Percentiles rank a stretch among this genome's conserved stretches.
phyloP scores from a whole-genome alignment of 2,329 filamentous ascomycete species.

The Pseudogymnoascus sp. region DNA sequence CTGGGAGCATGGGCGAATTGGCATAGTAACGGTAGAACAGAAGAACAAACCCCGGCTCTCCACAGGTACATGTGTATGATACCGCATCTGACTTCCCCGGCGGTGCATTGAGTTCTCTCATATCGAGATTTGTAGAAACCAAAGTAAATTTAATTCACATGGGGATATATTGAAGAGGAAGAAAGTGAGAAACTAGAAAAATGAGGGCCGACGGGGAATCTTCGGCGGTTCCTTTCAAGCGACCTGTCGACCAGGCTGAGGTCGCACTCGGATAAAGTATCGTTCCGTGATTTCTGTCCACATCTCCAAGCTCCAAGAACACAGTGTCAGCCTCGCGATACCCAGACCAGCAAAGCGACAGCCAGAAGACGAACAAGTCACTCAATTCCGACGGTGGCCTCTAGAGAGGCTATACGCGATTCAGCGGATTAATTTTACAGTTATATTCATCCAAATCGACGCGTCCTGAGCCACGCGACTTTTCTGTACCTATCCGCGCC shows the following conservation, averaged over 20 bases:
- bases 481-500: not conserved
- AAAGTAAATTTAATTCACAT: not conserved
- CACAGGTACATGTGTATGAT: conserved; percentile 27
- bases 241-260: not conserved
- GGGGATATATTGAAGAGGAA: not conserved
- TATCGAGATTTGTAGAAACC: not conserved
- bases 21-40: conserved; percentile 30
- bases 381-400: not conserved
- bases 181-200: not conserved
- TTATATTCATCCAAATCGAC: not conserved
- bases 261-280: conserved; percentile 2
- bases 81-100: conserved; percentile 25
- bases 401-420: not conserved
- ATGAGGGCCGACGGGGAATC: not conserved
- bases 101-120: not conserved
- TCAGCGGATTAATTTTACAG: not conserved
- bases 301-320: conserved; percentile 3
- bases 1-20: conserved; percentile 20
- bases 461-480: not conserved
- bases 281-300: conserved; percentile 5
- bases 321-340: conserved; percentile 14
- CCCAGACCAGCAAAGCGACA: conserved; percentile 10
- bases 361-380: not conserved
- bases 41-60: conserved; percentile 23
- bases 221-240: not conserved